Percentiles rank a stretch among this genome's conserved stretches.
Conservation (phyloP, 2,329 filamentous ascomycete genomes). For the Camillea tinctor region DNA sequence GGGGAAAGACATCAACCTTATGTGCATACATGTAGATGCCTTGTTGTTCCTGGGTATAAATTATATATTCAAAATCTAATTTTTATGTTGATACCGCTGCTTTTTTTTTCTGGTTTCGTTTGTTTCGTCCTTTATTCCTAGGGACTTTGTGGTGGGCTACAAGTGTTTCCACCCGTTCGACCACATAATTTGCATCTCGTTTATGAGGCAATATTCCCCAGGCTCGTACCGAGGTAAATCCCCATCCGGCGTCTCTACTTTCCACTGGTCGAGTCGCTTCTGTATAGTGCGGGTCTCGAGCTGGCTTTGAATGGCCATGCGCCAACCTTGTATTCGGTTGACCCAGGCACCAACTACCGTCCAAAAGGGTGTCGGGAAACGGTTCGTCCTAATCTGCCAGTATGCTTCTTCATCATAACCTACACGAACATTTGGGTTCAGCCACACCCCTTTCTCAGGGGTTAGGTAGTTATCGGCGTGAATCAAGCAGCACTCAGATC, state of each 20-base stretch:
- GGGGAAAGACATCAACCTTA: not conserved
- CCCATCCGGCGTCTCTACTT: conserved; percentile 32
- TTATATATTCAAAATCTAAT: not conserved
- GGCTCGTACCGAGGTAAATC: conserved; percentile 36
- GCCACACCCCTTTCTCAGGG: conserved; percentile 44
- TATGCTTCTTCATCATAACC: conserved; percentile 47
- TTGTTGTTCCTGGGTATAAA: not conserved
- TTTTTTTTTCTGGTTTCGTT: conserved; percentile 6
- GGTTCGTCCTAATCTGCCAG: conserved; percentile 33
- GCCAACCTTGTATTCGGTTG: conserved; percentile 33
- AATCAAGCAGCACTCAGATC: conserved; percentile 62
- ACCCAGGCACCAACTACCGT: conserved; percentile 41
- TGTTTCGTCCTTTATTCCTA: conserved; percentile 8
- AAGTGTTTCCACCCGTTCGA: conserved; percentile 59
- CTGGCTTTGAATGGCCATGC: conserved; percentile 34
- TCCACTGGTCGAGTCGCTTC: conserved; percentile 42
- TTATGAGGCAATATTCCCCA: conserved; percentile 52
- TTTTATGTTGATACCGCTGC: not conserved
- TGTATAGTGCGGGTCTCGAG: conserved; percentile 39
- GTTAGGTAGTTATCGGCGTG: conserved; percentile 55
- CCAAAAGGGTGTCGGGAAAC: conserved; percentile 44
- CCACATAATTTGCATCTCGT: conserved; percentile 60
- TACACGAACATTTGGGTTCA: conserved; percentile 57
- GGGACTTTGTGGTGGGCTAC: conserved; percentile 26
- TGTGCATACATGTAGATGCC: not conserved